Conservation (phyloP, 192 early-diverging fungal species). For the Fimicolochytrium jonesii region DNA sequence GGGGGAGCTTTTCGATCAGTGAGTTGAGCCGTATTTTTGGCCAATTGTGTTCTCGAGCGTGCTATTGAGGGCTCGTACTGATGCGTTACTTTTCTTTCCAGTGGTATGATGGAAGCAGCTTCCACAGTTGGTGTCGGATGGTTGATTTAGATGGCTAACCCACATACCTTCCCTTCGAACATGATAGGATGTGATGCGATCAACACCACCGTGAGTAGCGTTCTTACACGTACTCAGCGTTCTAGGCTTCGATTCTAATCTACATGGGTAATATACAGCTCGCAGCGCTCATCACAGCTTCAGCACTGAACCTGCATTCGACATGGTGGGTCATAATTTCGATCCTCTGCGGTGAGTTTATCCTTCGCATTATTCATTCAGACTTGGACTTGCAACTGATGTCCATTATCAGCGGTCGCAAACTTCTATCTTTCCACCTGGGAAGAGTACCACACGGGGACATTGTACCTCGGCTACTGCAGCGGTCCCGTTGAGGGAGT, state of each 20-base stretch:
- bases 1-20: slow-evolving; percentile 93
- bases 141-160: too few species aligned
- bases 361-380: too few species aligned
- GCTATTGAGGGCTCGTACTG: too few species aligned
- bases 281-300: slow-evolving; percentile 52
- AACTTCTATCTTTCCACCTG: slow-evolving; percentile 92
- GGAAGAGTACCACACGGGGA: slow-evolving; percentile 92
- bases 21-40: too few species aligned
- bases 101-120: too few species aligned
- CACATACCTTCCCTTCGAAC: too few species aligned
- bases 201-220: slow-evolving; percentile 41
- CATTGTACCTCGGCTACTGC: slow-evolving; percentile 76
- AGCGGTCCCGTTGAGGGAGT: slow-evolving; percentile 92
- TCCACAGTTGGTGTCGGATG: too few species aligned
- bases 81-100: too few species aligned
- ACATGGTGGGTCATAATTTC: slow-evolving; percentile 55
- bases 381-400: slow-evolving; percentile 46
- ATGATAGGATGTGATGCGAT: slow-evolving; percentile 74
- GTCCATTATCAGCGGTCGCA: slow-evolving; percentile 61
- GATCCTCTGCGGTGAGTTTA: slow-evolving; percentile 18
- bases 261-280: too few species aligned
- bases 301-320: slow-evolving; percentile 64
- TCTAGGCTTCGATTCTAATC: too few species aligned
- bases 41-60: too few species aligned
- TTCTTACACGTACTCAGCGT: too few species aligned